Conservation (phyloP, 139 green algal species). For the Tetradesmus lagerheimii region DNA sequence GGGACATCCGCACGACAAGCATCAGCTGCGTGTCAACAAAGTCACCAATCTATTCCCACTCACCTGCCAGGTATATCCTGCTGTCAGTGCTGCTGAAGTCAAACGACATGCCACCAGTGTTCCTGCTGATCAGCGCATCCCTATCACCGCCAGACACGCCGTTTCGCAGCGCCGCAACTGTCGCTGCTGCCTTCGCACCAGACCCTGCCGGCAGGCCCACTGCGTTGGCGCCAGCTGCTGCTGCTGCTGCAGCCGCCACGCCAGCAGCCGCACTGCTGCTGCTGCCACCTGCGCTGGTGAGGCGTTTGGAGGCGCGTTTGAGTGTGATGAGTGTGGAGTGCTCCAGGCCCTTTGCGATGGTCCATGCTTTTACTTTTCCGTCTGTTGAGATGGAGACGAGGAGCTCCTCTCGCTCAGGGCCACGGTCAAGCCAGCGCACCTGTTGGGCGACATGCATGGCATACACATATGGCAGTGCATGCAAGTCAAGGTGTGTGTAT, state of each 20-base stretch:
- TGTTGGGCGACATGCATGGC: not conserved
- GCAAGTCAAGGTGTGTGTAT: too few relatives aligned
- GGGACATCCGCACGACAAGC: not conserved
- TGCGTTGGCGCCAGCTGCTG: constrained; percentile 29
- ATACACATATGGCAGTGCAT: too few relatives aligned
- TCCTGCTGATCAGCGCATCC: constrained; percentile 85
- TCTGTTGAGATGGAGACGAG: constrained; percentile 92
- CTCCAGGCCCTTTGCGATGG: constrained; percentile 85
- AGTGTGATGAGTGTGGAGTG: constrained; percentile 87
- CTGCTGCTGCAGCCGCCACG: not conserved
- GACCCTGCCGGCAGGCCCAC: not conserved
- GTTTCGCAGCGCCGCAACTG: constrained; percentile 5
- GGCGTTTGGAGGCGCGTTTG: constrained; percentile 68
- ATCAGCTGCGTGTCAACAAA: not conserved
- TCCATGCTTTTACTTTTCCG: constrained; percentile 86
- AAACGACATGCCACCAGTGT: constrained; percentile 85
- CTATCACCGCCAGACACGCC: not conserved
- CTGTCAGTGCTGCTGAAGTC: constrained; percentile 81
- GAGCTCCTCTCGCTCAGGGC: constrained; percentile 78
- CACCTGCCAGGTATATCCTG: constrained; percentile 78
- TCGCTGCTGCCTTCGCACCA: not conserved
- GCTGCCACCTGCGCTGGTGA: not conserved
- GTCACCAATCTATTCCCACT: too few relatives aligned
- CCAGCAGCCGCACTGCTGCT: not conserved
- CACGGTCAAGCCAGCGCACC: constrained; percentile 80